Evolutionary conservation across 352 stramenopile species (phyloP).

Genomic region (Phytophthora megakarya): DNA sequence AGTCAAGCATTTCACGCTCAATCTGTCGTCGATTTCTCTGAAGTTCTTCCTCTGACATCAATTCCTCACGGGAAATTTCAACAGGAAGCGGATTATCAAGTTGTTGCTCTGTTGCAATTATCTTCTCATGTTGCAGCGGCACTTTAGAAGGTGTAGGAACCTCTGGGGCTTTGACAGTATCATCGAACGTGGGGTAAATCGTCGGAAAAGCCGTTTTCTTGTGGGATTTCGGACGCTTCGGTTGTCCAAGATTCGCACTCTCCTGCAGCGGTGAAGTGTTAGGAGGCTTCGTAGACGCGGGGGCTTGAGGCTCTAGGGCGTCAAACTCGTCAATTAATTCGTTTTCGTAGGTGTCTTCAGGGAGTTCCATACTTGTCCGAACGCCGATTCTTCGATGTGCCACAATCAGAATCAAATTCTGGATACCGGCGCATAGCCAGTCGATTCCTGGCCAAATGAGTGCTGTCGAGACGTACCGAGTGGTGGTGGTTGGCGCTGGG

Average conservation of each 20-base stretch:
- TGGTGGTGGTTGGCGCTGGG: slow-evolving; percentile 52
- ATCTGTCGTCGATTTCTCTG: slow-evolving; percentile 40
- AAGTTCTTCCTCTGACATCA: slow-evolving; percentile 26
- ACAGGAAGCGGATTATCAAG: neutral
- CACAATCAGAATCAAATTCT: slow-evolving; percentile 18
- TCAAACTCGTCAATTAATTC: slow-evolving; percentile 78
- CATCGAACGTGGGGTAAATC: slow-evolving; percentile 41
- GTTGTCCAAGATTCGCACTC: neutral
- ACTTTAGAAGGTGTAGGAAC: neutral
- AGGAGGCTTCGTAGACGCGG: slow-evolving; percentile 1
- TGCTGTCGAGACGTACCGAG: slow-evolving; percentile 21
- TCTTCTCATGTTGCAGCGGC: slow-evolving; percentile 2
- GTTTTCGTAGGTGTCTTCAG: slow-evolving; percentile 50
- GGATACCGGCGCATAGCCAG: slow-evolving; percentile 14
- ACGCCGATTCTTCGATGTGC: slow-evolving; percentile 17
- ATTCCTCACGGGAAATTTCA: slow-evolving; percentile 3
- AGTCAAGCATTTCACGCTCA: slow-evolving; percentile 46
- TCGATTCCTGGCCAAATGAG: slow-evolving; percentile 23
- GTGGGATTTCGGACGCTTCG: slow-evolving; percentile 14
- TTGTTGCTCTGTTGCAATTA: neutral
- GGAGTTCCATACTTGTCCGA: slow-evolving; percentile 17
- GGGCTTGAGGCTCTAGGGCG: slow-evolving; percentile 7
- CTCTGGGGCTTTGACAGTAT: slow-evolving; percentile 2
- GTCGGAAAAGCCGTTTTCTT: slow-evolving; percentile 1
- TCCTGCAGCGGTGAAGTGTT: neutral